Conservation (phyloP, 108 stramenopile genomes). For the Pseudonitzschia pungens region DNA sequence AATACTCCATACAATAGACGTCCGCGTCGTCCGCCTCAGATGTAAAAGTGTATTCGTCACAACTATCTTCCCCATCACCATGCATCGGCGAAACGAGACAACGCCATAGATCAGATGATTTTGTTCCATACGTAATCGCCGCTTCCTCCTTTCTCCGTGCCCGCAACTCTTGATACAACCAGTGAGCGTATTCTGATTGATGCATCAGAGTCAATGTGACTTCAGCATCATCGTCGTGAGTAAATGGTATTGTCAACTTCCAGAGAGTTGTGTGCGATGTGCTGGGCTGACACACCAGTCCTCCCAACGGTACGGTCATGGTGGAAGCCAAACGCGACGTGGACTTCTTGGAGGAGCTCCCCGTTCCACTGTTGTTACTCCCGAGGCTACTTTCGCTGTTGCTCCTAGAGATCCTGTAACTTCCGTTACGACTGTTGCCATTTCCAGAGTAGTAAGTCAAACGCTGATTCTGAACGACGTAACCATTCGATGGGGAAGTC, state of each 20-base stretch:
- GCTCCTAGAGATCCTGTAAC: not conserved
- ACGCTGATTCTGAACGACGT: constrained; percentile 7
- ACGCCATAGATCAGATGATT: constrained; percentile 4
- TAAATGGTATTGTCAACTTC: constrained; percentile 32
- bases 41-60: not conserved
- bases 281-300: constrained; percentile 33
- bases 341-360: not conserved
- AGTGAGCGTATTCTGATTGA: constrained; percentile 51
- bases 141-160: constrained; percentile 34
- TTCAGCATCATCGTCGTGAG: constrained; percentile 19
- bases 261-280: constrained; percentile 14
- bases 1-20: constrained; percentile 4
- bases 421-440: not conserved
- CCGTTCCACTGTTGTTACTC: not conserved
- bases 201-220: constrained; percentile 30
- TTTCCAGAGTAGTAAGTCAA: not conserved
- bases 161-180: constrained; percentile 46
- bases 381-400: constrained; percentile 19
- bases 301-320: constrained; percentile 33
- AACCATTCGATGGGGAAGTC: constrained; percentile 5
- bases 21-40: not conserved
- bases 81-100: not conserved
- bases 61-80: not conserved
- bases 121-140: not conserved
- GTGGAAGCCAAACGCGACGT: constrained; percentile 18